phyloP scores from a whole-genome alignment of 192 early-diverging fungal genomes.

The Glomus cerebriforme region DNA sequence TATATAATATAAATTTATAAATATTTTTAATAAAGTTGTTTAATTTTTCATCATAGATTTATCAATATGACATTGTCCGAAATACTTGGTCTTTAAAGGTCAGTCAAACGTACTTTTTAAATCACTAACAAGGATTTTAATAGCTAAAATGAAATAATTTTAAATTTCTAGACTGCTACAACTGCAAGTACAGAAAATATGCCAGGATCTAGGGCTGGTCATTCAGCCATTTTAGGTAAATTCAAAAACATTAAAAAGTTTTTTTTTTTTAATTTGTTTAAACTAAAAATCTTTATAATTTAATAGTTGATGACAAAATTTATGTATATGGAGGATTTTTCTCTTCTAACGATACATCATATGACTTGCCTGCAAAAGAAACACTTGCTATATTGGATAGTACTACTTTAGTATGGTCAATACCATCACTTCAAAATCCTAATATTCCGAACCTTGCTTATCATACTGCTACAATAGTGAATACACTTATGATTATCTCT shows the following conservation, averaged over 20 bases:
- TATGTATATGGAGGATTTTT: background rate
- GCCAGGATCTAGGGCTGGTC: background rate
- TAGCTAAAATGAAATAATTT: too few species aligned
- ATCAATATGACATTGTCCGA: background rate
- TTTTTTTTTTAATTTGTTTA: background rate
- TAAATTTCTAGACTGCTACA: too few species aligned
- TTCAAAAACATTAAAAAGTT: background rate
- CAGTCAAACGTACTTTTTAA: too few species aligned
- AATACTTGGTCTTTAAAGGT: background rate
- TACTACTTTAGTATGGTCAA: background rate
- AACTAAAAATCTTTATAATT: background rate
- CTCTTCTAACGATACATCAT: background rate
- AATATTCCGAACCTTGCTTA: background rate
- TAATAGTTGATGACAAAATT: background rate
- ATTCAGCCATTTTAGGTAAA: background rate
- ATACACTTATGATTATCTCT: background rate
- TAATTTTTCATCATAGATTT: too few species aligned
- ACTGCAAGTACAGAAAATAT: background rate
- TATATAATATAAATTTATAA: too few species aligned
- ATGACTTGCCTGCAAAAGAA: background rate
- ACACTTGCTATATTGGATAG: background rate
- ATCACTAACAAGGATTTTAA: too few species aligned
- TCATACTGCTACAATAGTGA: background rate
- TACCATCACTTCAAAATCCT: background rate
- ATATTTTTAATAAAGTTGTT: too few species aligned